Percentiles rank a stretch among this genome's conserved stretches.
These are phyloP conservation scores for Elongisporangium anandrum DNA, from an alignment of 352 stramenopile genomes.

Conservation along the genomic window DNA sequence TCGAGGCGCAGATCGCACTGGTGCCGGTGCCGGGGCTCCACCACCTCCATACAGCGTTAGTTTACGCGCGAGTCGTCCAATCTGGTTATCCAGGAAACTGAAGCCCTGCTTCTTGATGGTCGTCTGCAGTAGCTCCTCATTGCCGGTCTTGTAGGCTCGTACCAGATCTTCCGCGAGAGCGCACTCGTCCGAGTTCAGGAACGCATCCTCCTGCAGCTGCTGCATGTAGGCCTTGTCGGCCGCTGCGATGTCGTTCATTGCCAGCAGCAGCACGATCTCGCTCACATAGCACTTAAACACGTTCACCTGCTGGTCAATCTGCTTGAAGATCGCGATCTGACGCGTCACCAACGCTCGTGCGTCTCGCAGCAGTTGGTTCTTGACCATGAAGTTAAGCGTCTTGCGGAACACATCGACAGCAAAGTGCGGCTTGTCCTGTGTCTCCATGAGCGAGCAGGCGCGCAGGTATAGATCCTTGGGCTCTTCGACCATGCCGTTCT, in stretches of 20 bases:
- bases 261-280: constrained; percentile 57
- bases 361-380: constrained; percentile 42
- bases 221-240: constrained; percentile 71
- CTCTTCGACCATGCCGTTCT: constrained; percentile 17
- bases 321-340: constrained; percentile 45
- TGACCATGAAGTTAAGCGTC: constrained; percentile 68
- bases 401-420: constrained; percentile 79
- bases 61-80: constrained; percentile 62
- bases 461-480: constrained; percentile 56
- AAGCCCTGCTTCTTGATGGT: constrained; percentile 74
- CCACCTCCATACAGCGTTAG: constrained; percentile 51
- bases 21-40: not conserved
- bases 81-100: constrained; percentile 75
- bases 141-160: constrained; percentile 70
- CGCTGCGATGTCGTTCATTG: constrained; percentile 57
- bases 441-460: constrained; percentile 70
- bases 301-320: constrained; percentile 64
- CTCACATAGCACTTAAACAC: constrained; percentile 74
- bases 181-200: constrained; percentile 71
- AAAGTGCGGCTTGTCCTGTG: constrained; percentile 81
- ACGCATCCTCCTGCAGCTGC: constrained; percentile 76
- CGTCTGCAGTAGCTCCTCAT: constrained; percentile 66
- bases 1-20: constrained; percentile 1
- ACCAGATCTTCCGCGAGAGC: constrained; percentile 73
- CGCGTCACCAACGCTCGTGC: constrained; percentile 42